Evolutionary conservation across 768 basidiomycete species (phyloP), one percentile per base, ranked within the genome.

Genomic region (Boletus sp.): DNA sequence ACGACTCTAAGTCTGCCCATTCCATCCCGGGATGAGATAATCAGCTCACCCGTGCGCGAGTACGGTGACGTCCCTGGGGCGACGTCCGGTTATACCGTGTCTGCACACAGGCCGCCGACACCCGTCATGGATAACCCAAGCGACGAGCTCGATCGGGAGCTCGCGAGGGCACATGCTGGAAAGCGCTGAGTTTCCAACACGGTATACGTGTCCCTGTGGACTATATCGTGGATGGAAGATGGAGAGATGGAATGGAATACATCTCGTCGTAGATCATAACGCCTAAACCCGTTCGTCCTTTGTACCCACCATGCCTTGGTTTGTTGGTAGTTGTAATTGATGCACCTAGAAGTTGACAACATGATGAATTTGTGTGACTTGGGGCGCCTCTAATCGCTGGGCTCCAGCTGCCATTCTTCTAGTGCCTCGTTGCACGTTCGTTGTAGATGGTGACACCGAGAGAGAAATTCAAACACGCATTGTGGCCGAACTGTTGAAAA

Each of bases 71-170:
- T 83, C 50, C 80, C 84, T 45, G 90, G 90, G 17, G 82, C 82
- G 30, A 92, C 89, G 4, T 90, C 86, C 50, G 75, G 84, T 48
- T 90, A 80, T 68, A 87, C 87, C 11, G 76, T 79, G 1, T 67
- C 76, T 9, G 52, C 65, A 8, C 71, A 72, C 51, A 80, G 82
- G 49, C 78, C 83, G 4, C 74, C 81, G n/a, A 86, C 80, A 64
- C 90, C 89, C 0, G 77, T 90, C 58, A 83, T 91, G 78, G 92
- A 94, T 61, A 86, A 94, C 65, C 92, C 92, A 7, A 90, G 88
- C 57, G 87, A 85, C 54, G 89, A 89, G 64, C 82, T 95, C 12
- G 93, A 95, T 68, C 83, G 86, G 44, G 92, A 95, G 70, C 79
- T 94, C n/a, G 89, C 88, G 11, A 82, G 83, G 51, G 84, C 88